Base-by-base conservation (phyloP, 768 basidiomycete species). In the Melanogaster broomeanus region DNA sequence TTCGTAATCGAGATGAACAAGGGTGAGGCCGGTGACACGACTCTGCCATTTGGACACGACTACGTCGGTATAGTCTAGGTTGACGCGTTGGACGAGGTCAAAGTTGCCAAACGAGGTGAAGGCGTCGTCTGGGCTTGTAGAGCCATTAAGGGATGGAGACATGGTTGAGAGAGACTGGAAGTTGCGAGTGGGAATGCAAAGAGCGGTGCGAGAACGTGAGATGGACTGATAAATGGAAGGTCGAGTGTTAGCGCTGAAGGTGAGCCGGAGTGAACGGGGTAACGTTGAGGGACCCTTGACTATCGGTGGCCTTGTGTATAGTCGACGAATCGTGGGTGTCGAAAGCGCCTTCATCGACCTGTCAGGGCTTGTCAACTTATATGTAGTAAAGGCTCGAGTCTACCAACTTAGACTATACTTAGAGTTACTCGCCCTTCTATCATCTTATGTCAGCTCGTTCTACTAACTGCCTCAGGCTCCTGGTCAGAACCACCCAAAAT, bases 1-100 rank as follows among this genome's bases (percentile, higher is more conserved):
- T 65, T 94, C 86, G 66, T 94, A 93, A 68, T 93, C 90, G 16
- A 96, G 78, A 72, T 97, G 90, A 30, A 97, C 89, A 15, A 98
- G 81, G 22, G 82, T 89, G 52, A 98, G 72, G n/a, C 95, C 95
- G 27, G 92, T 93, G 44, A 81, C 79, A 55, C 88, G 79, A 59
- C 92, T 95, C 62, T 81, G 80, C 91, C 93, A 97, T 71, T 93
- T 96, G 9, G 89, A 90, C 39, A 96, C 77, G 16, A 76, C 76
- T 37, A 95, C 83, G 53, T 93, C 90, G 10, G 87, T 74, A 48
- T 85, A 93, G 57, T 87, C 85, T 40, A 94, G 74, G 61, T 87
- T 83, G 62, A 93, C 73, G 18, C 80, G 78, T 63, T 85, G 86
- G 51, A 94, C 71, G 34, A 93, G 79, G 71, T 96, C 90, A 63